Conservation (phyloP, 140 eudicot genomes). For the Ambrosia hybrid region DNA sequence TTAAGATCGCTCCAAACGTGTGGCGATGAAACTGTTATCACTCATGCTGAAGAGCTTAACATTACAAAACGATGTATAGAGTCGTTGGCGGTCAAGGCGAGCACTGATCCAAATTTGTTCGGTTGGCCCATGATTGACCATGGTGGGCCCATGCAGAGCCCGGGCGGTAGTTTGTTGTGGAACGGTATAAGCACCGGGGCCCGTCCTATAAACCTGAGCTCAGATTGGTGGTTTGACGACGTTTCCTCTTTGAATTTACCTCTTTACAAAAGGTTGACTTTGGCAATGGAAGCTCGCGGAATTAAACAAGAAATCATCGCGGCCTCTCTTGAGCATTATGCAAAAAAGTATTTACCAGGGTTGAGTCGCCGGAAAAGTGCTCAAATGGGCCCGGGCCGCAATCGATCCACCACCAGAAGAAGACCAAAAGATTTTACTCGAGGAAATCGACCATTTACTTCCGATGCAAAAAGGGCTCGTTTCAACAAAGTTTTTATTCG, state of each 20-base stretch:
- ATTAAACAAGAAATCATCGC: constrained; percentile 72
- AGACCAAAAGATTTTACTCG: constrained; percentile 68
- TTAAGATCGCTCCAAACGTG: constrained; percentile 74
- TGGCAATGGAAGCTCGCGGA: constrained; percentile 84
- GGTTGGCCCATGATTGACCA: constrained; percentile 94
- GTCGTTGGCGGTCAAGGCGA: constrained; percentile 74
- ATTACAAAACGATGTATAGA: constrained; percentile 78
- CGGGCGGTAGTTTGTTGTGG: constrained; percentile 92
- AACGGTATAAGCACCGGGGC: constrained; percentile 98
- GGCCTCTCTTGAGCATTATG: constrained; percentile 68
- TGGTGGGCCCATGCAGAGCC: constrained; percentile 94
- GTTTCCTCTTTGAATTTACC: constrained; percentile 68
- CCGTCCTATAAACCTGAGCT: constrained; percentile 57
- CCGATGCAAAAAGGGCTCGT: constrained; percentile 78
- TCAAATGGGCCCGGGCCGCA: constrained; percentile 35
- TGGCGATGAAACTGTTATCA: constrained; percentile 45
- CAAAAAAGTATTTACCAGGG: constrained; percentile 81
- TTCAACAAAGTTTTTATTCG: constrained; percentile 68
- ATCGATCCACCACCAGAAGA: constrained; percentile 58
- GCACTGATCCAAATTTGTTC: constrained; percentile 77
- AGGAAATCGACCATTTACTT: constrained; percentile 73
- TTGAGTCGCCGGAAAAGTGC: constrained; percentile 64
- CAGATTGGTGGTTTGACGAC: constrained; percentile 99
- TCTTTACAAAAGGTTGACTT: constrained; percentile 67
- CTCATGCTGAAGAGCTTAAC: constrained; percentile 69